Evolutionary conservation across 768 basidiomycete genomes (phyloP), one percentile per base, ranked within the genome.

Genomic region (Lactarius vividus): DNA sequence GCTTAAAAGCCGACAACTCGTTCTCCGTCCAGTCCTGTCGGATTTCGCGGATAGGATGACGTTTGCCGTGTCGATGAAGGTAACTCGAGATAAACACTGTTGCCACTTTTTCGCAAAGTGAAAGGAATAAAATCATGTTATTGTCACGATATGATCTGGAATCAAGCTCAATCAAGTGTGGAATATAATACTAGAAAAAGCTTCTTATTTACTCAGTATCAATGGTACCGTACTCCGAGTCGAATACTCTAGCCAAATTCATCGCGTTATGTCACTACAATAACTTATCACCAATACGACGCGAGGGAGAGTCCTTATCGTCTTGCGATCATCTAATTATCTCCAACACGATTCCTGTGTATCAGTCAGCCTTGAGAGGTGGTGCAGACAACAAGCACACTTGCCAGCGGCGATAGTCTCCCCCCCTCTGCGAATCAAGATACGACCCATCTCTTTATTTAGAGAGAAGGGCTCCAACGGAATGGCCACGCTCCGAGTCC

Each of bases 381-480:
- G 55, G 20, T 26, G 16, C 37, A 59, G 35, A 15, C 6, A 16
- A 16, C 18, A 26, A n/a, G 28, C 29, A 28, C 20, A 62, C 81
- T 59, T 70, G 88, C 95, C 96, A 54, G 96, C 96, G 44, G 88
- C 94, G 66, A 99, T 91, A 0, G 97, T 98, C 78, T 98, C 96
- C 0, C 97, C 97, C 35, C 86, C 88, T 61, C 96, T 80, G 53
- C 97, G 81, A 64, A 99, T 80, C 68, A 99, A 74, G 59, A 99
- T 84, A 56, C 97, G 79, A 0, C 97, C 97, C 97, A 98, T 97
- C 62, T 96, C 92, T 76, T 98, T 99, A 78, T 96, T 98, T 8
- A 78, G 78, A 1, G 86, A 76, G 70, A 97, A 96, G 1, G 91
- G 83, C 74, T 98, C 97, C 18, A 98, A 73, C 15, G 97, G 92